Conservation (phyloP, 2,329 filamentous ascomycete genomes). For the Pseudocercospora vitis region DNA sequence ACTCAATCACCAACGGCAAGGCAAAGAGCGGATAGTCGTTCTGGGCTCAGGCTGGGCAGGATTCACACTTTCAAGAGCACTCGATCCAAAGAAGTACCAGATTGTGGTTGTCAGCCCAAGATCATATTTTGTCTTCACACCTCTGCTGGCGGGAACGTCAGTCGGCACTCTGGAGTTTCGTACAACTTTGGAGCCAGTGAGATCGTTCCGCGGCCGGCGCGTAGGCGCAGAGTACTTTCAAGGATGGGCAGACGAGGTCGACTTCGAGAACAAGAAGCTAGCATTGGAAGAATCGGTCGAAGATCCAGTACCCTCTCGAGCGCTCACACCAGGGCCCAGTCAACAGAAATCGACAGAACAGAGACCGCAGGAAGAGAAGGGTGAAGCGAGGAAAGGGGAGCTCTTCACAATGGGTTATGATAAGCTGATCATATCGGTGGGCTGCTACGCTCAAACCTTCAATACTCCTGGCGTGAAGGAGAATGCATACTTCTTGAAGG, state of each 20-base stretch:
- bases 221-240: conserved; percentile 71
- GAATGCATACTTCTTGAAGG: conserved; percentile 81
- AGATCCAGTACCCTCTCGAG: conserved; percentile 56
- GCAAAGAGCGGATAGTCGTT: conserved; percentile 63
- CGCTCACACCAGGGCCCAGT: conserved; percentile 41
- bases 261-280: conserved; percentile 72
- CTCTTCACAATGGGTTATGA: conserved; percentile 75
- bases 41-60: conserved; percentile 67
- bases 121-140: conserved; percentile 88
- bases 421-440: conserved; percentile 79
- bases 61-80: conserved; percentile 71
- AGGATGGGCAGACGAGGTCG: conserved; percentile 79
- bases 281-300: conserved; percentile 69
- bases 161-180: conserved; percentile 89
- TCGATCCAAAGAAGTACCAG: conserved; percentile 69
- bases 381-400: conserved; percentile 53
- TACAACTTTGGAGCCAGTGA: conserved; percentile 76
- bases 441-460: conserved; percentile 84
- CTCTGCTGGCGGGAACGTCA: conserved; percentile 77
- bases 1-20: conserved; percentile 27
- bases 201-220: conserved; percentile 62
- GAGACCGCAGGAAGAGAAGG: conserved; percentile 52
- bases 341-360: conserved; percentile 16
- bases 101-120: conserved; percentile 79
- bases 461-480: conserved; percentile 78